phyloP scores from a whole-genome alignment of 257 asterid species.

The Fraxinus excelsior region DNA sequence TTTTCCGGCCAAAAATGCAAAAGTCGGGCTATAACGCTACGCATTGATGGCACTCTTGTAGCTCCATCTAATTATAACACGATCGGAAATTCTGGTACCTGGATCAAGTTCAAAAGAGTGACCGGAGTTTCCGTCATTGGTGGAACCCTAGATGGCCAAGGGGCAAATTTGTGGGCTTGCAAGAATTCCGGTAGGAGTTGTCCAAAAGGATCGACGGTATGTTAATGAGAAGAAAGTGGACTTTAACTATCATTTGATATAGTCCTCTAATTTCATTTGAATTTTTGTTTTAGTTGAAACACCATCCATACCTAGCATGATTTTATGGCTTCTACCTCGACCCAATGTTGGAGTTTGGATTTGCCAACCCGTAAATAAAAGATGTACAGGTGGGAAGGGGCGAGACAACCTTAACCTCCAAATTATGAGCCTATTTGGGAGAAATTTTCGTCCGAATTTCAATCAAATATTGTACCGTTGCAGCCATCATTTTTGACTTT shows the following conservation, averaged over 20 bases:
- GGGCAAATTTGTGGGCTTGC: constrained; percentile 47
- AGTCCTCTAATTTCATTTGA: background rate
- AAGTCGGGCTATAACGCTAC: constrained; percentile 38
- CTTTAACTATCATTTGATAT: background rate
- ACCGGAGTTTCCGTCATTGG: constrained; percentile 54
- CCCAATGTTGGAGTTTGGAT: too few species aligned
- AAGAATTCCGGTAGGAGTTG: constrained; percentile 45
- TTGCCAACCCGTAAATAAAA: too few species aligned
- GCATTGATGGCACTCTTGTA: constrained; percentile 51
- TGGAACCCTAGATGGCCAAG: constrained; percentile 54
- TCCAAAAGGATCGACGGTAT: constrained; percentile 45
- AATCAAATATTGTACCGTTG: too few species aligned
- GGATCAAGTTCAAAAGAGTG: constrained; percentile 55
- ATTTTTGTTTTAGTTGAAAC: too few species aligned
- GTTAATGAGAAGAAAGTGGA: background rate
- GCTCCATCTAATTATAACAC: constrained; percentile 58
- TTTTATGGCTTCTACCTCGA: too few species aligned
- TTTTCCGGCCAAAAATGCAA: constrained; percentile 43
- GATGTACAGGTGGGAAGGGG: too few species aligned
- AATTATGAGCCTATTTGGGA: too few species aligned
- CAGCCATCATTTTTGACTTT: too few species aligned
- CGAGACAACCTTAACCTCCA: too few species aligned
- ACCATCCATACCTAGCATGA: too few species aligned
- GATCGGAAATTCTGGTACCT: constrained; percentile 34
- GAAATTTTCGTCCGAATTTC: too few species aligned